These are phyloP conservation scores for Marasmius fiardii DNA, from an alignment of 1,284 basidiomycete genomes.

Conservation along the genomic window DNA sequence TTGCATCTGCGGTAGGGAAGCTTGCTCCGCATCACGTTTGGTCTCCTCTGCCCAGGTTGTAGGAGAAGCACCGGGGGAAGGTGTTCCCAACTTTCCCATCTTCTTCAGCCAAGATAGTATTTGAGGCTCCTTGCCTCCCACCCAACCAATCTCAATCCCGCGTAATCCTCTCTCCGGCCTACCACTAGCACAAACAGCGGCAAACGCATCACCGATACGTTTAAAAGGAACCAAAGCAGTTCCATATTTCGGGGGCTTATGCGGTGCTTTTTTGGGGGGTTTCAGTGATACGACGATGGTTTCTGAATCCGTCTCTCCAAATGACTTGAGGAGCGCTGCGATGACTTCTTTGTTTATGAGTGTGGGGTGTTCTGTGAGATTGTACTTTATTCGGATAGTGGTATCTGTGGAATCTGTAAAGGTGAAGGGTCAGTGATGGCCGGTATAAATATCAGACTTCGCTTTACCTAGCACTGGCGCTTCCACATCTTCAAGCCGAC, in stretches of 20 bases:
- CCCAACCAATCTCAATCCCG: constrained; percentile 67
- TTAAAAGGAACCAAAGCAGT: constrained; percentile 73
- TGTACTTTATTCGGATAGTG: constrained; percentile 68
- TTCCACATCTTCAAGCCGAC: constrained; percentile 37
- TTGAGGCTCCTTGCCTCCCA: constrained; percentile 67
- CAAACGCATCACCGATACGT: constrained; percentile 70
- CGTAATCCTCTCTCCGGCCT: constrained; percentile 44
- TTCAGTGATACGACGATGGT: constrained; percentile 67
- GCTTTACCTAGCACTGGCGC: constrained; percentile 54
- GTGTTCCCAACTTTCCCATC: constrained; percentile 54
- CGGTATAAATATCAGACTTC: background rate
- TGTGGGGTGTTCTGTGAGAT: constrained; percentile 50
- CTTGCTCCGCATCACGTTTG: constrained; percentile 14
- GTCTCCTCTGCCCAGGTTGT: background rate
- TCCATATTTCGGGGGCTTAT: constrained; percentile 56
- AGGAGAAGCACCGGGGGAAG: constrained; percentile 8
- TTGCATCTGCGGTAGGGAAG: constrained; percentile 27
- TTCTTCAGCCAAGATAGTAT: constrained; percentile 75
- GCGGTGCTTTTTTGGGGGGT: constrained; percentile 50
- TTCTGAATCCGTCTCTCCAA: constrained; percentile 58
- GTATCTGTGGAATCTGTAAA: constrained; percentile 61
- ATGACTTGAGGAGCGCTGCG: constrained; percentile 48
- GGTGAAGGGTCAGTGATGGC: constrained; percentile 23
- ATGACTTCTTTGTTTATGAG: constrained; percentile 52
- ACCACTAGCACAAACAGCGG: constrained; percentile 61